Conservation (phyloP, 495 filamentous ascomycete genomes). For the Penicillium taxi region DNA sequence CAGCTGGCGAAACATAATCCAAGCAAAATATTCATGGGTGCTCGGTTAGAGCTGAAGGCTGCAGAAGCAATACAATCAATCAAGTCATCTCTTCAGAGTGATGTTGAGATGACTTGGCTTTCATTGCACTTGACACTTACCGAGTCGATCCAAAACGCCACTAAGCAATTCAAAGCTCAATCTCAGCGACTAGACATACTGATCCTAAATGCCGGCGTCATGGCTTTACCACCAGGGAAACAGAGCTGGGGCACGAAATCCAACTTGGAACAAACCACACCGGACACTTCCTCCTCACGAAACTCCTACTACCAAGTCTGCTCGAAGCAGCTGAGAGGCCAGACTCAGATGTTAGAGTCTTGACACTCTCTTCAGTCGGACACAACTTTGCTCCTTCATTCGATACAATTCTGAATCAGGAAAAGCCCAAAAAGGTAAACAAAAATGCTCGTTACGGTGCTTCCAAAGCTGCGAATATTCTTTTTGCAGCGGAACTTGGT, state of each 20-base stretch:
- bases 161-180: slow-evolving; percentile 35
- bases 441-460: slow-evolving; percentile 52
- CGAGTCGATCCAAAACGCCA: slow-evolving; percentile 43
- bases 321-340: slow-evolving; percentile 31
- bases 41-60: slow-evolving; percentile 48
- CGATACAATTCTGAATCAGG: slow-evolving; percentile 22
- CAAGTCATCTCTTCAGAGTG: slow-evolving; percentile 33
- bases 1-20: slow-evolving; percentile 55
- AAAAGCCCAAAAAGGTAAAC: slow-evolving; percentile 30
- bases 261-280: slow-evolving; percentile 57
- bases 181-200: slow-evolving; percentile 53
- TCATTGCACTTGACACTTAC: slow-evolving; percentile 46
- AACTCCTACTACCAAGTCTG: slow-evolving; percentile 52
- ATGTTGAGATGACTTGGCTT: slow-evolving; percentile 41
- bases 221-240: slow-evolving; percentile 45
- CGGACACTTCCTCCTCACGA: slow-evolving; percentile 52
- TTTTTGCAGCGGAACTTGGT: slow-evolving; percentile 54
- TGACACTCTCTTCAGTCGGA: slow-evolving; percentile 22
- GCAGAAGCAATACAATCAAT: slow-evolving; percentile 44
- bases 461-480: slow-evolving; percentile 64
- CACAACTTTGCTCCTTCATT: slow-evolving; percentile 37
- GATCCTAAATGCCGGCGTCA: slow-evolving; percentile 50
- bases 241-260: slow-evolving; percentile 74
- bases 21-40: slow-evolving; percentile 54
- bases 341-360: slow-evolving; percentile 19